Conservation (phyloP, 1,284 basidiomycete species). For the Microbotryomycetes sp. region DNA sequence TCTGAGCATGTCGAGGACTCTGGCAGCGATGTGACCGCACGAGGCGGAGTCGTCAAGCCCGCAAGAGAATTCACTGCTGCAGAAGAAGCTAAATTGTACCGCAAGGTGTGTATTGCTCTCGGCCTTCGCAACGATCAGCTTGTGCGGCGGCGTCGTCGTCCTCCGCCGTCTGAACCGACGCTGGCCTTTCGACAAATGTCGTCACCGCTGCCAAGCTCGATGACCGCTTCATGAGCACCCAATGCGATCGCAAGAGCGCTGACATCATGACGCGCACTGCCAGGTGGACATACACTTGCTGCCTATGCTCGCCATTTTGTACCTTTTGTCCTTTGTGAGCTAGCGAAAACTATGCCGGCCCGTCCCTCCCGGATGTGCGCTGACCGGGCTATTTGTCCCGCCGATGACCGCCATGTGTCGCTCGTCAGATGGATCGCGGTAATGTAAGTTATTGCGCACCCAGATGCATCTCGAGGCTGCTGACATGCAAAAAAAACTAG, state of each 20-base stretch:
- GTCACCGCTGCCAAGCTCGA: neutral
- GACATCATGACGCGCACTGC: too few relatives aligned
- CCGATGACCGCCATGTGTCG: too few relatives aligned
- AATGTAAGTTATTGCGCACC: neutral
- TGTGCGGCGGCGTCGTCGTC: neutral
- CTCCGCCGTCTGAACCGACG: neutral
- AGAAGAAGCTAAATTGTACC: slow-evolving; percentile 54
- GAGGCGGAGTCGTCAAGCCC: slow-evolving; percentile 29
- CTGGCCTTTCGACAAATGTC: neutral
- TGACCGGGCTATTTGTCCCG: neutral
- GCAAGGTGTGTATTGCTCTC: slow-evolving; percentile 46
- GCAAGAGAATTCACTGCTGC: slow-evolving; percentile 49
- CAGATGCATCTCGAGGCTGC: too few relatives aligned
- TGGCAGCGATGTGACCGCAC: neutral
- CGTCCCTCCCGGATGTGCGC: neutral
- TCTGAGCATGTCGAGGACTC: neutral
- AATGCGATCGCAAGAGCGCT: neutral
- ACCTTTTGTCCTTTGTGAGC: slow-evolving; percentile 20
- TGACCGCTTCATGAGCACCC: neutral
- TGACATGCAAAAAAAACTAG: too few relatives aligned
- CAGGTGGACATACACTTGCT: slow-evolving; percentile 23
- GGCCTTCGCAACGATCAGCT: neutral
- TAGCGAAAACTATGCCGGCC: neutral
- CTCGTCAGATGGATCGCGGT: neutral
- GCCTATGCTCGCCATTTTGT: slow-evolving; percentile 23